phyloP scores from a whole-genome alignment of 345 rosid species.

The Leavenworthia alabamica region DNA sequence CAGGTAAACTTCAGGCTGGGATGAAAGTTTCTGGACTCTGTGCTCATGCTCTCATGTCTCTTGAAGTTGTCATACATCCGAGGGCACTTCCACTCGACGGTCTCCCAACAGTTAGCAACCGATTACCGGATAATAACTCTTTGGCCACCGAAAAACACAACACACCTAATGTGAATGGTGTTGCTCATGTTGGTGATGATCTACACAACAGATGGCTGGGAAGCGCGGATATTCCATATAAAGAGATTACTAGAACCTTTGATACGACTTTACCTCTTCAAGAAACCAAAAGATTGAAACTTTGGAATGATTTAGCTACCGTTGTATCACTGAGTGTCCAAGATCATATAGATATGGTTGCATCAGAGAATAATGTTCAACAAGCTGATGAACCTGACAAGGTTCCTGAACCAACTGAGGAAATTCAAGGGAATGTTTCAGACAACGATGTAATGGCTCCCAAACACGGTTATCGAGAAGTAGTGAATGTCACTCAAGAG shows the following conservation, averaged over 20 bases:
- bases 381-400: conserved; percentile 3
- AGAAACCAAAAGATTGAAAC: conserved; percentile 21
- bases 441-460: conserved; percentile 19
- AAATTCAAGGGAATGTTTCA: conserved; percentile 28
- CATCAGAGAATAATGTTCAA: conserved; percentile 21
- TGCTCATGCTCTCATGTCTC: conserved; percentile 57
- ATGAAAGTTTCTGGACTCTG: conserved; percentile 56
- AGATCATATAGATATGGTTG: conserved; percentile 30
- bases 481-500: conserved; percentile 3
- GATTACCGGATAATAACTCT: conserved; percentile 19
- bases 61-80: conserved; percentile 85
- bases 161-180: conserved; percentile 26
- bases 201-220: conserved; percentile 34
- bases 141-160: conserved; percentile 26
- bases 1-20: conserved; percentile 57
- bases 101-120: conserved; percentile 30
- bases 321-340: conserved; percentile 14
- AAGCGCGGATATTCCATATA: conserved; percentile 26
- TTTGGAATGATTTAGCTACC: conserved; percentile 23
- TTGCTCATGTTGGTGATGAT: conserved; percentile 38
- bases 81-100: conserved; percentile 55
- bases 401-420: conserved; percentile 19
- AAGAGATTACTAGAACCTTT: conserved; percentile 16
- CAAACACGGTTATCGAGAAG: not conserved
- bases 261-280: conserved; percentile 10